Conservation (phyloP, 2,329 filamentous ascomycete genomes). For the Aspergillus sp. region DNA sequence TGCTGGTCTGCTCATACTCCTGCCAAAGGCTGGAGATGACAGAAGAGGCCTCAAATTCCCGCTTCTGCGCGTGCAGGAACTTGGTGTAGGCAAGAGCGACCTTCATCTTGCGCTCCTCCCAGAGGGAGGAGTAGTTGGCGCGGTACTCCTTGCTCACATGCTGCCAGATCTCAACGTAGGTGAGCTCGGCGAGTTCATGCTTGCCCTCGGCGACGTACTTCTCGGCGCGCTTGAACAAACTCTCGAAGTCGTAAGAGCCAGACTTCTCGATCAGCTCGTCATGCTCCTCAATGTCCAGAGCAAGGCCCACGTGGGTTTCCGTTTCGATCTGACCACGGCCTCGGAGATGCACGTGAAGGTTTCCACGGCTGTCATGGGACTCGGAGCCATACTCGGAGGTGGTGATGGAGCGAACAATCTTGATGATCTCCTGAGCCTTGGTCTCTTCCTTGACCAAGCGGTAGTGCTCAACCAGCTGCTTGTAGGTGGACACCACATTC, state of each 20-base stretch:
- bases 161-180: slow-evolving; percentile 54
- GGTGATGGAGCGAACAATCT: slow-evolving; percentile 21
- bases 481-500: slow-evolving; percentile 46
- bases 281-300: slow-evolving; percentile 39
- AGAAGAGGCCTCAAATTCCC: slow-evolving; percentile 46
- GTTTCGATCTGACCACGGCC: slow-evolving; percentile 15
- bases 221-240: slow-evolving; percentile 39
- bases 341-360: slow-evolving; percentile 30
- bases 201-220: slow-evolving; percentile 34
- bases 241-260: slow-evolving; percentile 32
- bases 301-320: slow-evolving; percentile 23
- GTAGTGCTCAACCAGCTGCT: slow-evolving; percentile 51
- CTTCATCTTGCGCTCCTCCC: slow-evolving; percentile 51
- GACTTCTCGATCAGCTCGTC: slow-evolving; percentile 27
- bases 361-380: slow-evolving; percentile 22
- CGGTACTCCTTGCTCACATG: slow-evolving; percentile 48
- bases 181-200: slow-evolving; percentile 43
- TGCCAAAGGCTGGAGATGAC: slow-evolving; percentile 50
- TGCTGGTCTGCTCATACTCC: slow-evolving; percentile 47
- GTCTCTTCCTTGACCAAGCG: slow-evolving; percentile 48
- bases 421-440: slow-evolving; percentile 42
- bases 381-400: slow-evolving; percentile 14
- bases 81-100: slow-evolving; percentile 47
- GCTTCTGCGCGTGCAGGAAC: slow-evolving; percentile 48
- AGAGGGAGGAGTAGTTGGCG: slow-evolving; percentile 42